A percentile compares a stretch with the other conserved stretches of the same genome.
Evolutionary conservation across 2,329 filamentous ascomycete genomes (phyloP).

Genomic region (Diaporthe sp.): DNA sequence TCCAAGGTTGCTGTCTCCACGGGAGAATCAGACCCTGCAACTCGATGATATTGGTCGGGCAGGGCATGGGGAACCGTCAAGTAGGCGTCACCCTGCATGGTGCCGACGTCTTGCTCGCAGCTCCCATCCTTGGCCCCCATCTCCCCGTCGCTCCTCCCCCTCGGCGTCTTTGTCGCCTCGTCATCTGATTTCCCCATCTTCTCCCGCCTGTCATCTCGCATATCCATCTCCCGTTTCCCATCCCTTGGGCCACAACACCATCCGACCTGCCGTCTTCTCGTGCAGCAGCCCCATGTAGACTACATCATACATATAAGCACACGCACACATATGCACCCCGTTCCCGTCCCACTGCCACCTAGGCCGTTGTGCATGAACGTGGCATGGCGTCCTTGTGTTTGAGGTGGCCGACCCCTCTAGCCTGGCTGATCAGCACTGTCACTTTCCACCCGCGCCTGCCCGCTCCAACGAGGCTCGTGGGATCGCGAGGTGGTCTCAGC

Average conservation of each 20-base stretch:
- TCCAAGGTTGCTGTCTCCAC: background rate
- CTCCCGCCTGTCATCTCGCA: conserved; percentile 1
- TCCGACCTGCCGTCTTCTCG: background rate
- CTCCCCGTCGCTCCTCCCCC: background rate
- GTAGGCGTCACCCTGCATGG: conserved; percentile 20
- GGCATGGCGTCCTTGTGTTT: background rate
- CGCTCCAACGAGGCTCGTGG: conserved; percentile 3
- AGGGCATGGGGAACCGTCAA: background rate
- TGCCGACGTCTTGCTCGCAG: conserved; percentile 10
- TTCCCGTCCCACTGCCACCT: background rate
- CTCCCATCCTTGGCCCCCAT: background rate
- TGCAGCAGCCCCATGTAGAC: background rate
- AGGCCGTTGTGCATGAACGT: conserved; percentile 5
- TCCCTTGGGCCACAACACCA: background rate
- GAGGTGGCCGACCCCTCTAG: background rate
- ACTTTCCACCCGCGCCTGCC: background rate
- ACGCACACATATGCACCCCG: background rate
- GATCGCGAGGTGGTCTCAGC: conserved; percentile 18
- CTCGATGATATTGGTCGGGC: background rate
- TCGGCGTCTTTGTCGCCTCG: background rate
- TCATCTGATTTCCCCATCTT: conserved; percentile 19
- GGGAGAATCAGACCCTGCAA: background rate
- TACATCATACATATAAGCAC: background rate
- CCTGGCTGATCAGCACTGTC: conserved; percentile 21
- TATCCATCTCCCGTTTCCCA: conserved; percentile 3